Conservation (phyloP, 805 yeast genomes). For the Myxozyma nipponensis region DNA sequence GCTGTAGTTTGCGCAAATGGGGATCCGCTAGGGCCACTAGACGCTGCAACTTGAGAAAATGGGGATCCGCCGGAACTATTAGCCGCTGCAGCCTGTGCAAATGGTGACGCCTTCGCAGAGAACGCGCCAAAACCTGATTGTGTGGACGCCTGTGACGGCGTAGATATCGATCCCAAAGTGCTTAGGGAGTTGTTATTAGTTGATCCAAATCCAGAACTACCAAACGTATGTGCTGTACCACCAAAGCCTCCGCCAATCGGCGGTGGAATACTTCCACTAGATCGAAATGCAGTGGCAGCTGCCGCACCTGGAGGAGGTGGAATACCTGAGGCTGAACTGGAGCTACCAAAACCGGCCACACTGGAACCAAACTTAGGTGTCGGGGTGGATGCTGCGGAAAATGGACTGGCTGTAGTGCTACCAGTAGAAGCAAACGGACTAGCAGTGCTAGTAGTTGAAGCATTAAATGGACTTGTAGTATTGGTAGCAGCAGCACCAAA, state of each 20-base stretch:
- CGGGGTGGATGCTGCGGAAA: background rate
- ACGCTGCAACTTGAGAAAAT: no score
- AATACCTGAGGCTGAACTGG: background rate
- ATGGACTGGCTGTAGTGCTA: background rate
- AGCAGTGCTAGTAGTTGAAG: conserved; percentile 6
- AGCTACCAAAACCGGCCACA: background rate
- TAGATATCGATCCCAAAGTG: conserved; percentile 5
- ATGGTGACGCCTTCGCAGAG: background rate
- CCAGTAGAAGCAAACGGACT: background rate
- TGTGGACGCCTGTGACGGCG: no score
- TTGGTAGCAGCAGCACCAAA: conserved; percentile 4
- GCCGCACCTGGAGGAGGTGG: background rate
- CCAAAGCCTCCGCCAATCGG: no score
- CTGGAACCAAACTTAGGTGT: conserved; percentile 5
- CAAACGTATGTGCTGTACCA: no score
- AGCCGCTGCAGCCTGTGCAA: no score
- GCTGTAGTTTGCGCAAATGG: background rate
- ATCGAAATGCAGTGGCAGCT: no score
- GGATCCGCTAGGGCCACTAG: background rate
- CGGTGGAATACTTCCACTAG: no score
- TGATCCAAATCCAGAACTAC: conserved; percentile 1
- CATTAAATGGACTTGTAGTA: background rate
- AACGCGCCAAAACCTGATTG: background rate
- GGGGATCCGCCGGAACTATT: no score
- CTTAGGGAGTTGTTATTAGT: background rate